Conservation (phyloP, 164 flowering plant genomes). For the Vitis rupestris region DNA sequence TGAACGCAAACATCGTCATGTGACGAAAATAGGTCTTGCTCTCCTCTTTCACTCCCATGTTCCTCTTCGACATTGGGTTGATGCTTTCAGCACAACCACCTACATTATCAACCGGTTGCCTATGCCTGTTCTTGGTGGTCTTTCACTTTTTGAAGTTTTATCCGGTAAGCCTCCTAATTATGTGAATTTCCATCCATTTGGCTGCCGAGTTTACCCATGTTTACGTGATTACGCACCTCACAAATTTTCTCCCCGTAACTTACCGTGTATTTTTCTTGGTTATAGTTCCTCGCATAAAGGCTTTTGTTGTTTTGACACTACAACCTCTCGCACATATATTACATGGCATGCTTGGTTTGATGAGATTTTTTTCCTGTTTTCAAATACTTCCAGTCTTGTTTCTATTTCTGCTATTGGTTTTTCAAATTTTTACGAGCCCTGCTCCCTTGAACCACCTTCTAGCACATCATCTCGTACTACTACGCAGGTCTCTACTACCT, state of each 20-base stretch:
- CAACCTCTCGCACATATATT: neutral
- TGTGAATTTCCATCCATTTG: slow-evolving; percentile 8
- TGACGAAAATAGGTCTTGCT: slow-evolving; percentile 1
- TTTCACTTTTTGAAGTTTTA: slow-evolving; percentile 8
- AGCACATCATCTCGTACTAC: too few relatives aligned
- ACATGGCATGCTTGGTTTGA: neutral
- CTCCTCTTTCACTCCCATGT: slow-evolving; percentile 4
- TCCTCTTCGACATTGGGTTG: slow-evolving; percentile 5
- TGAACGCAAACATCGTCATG: neutral
- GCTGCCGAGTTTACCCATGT: slow-evolving; percentile 9
- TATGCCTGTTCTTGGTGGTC: neutral
- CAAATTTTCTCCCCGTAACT: slow-evolving; percentile 7
- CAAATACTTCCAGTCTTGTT: neutral
- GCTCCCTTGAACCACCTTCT: neutral
- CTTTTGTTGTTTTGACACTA: slow-evolving; percentile 2
- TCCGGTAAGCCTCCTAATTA: slow-evolving; percentile 2
- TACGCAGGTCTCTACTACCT: too few relatives aligned
- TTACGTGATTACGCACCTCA: slow-evolving; percentile 8
- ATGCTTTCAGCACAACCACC: slow-evolving; percentile 3
- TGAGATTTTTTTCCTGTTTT: neutral
- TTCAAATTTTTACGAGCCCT: slow-evolving; percentile 1
- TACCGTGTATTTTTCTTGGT: slow-evolving; percentile 2
- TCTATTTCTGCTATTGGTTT: neutral
- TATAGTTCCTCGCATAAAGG: slow-evolving; percentile 4
- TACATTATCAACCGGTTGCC: too few relatives aligned